These are phyloP conservation scores for Bromus sterilis DNA, from an alignment of 176 grass and related monocot species.

Conservation along the genomic window DNA sequence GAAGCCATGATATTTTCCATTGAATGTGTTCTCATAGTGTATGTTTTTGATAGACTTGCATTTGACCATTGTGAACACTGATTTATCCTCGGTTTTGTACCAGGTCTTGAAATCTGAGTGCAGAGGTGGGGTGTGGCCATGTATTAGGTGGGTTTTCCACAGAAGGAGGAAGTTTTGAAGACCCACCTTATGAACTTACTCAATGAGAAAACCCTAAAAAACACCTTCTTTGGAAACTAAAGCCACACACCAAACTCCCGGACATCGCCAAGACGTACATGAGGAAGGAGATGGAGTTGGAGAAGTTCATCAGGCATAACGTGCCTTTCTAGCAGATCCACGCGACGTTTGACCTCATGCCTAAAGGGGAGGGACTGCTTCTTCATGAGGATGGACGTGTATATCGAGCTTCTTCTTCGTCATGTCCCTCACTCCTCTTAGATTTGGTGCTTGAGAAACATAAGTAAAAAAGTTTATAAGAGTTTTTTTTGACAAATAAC, in stretches of 20 bases:
- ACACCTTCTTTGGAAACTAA: constrained; percentile 71
- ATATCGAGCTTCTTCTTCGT: background rate
- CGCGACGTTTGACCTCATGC: constrained; percentile 74
- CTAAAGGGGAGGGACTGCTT: constrained; percentile 51
- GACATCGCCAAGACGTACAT: background rate
- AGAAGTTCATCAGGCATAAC: constrained; percentile 87
- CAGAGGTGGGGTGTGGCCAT: constrained; percentile 82
- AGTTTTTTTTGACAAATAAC: no score
- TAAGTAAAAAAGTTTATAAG: background rate
- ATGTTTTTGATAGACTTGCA: no score
- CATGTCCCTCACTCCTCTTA: background rate
- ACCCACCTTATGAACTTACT: constrained; percentile 70
- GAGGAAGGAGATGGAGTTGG: constrained; percentile 49
- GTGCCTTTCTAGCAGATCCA: constrained; percentile 70
- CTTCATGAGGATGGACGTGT: constrained; percentile 59
- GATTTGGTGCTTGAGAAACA: background rate
- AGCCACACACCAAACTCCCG: background rate
- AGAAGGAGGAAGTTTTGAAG: constrained; percentile 70
- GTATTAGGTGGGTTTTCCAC: constrained; percentile 63
- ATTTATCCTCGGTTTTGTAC: no score
- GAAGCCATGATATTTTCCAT: no score
- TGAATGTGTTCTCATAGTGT: no score
- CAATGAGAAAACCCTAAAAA: constrained; percentile 65
- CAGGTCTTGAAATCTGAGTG: background rate
- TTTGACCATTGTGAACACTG: no score